Base-by-base conservation (phyloP, 805 yeast species). In the Yamadazyma phyllophila region DNA sequence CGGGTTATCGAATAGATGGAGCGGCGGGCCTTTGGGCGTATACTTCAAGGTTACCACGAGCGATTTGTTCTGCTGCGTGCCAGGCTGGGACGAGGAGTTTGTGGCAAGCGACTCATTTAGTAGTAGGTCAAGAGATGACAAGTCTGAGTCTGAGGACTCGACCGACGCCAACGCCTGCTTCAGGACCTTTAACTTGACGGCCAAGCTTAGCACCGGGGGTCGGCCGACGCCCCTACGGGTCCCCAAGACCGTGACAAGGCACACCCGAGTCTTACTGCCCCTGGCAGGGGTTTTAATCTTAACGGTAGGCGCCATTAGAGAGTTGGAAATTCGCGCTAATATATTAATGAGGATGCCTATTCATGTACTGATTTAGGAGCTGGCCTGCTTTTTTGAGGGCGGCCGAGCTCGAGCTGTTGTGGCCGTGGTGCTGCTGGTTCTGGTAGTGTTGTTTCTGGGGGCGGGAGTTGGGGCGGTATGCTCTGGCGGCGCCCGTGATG, bases 241-340 rank as follows among this genome's bases (percentile, higher is more conserved):
- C 12, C 39, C 37, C 7, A 33, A n/a, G 7, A 33, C 39, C n/a
- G 38, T 24, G 13, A 32, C 36, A 16, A 41, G 17, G 27, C 29
- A 37, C 6, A 24, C 26, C 29, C 29, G 26, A 27, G 36, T 32
- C 38, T 16, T 26, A 13, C n/a, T 32, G 36, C 36, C 36, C 16
- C 11, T 10, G 12, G 31, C 24, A 7, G 41, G 41, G 9, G 38
- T 27, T 20, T 43, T 43, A 2, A 36, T 12, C 26, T 31, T 42
- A 12, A 35, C 30, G 11, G 38, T 35, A 32, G 45, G 40, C 4
- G 45, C 39, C 45, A 42, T 42, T 26, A n/a, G 13, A 7, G n/a
- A 7, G 16, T 13, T 35, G 38, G 15, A 37, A 37, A 37, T 14
- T 12, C 26, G 32, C 26, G 20, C 16, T 7, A 30, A 33, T 20